phyloP scores from a whole-genome alignment of 176 grass and related monocot genomes.

The Phyllostachys edulis region DNA sequence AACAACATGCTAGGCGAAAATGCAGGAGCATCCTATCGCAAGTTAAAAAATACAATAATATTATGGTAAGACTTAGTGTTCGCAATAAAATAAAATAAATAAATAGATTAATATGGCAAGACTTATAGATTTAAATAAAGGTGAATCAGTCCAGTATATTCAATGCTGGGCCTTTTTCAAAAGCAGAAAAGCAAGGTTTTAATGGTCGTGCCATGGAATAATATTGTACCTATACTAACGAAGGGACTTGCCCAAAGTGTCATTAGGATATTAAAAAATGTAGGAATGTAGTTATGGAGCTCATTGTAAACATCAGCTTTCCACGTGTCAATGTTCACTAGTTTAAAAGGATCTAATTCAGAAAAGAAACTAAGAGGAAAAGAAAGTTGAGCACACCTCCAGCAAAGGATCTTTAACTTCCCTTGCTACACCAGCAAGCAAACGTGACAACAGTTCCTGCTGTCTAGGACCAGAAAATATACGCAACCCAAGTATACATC shows the following conservation, averaged over 20 bases:
- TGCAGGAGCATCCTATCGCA: constrained; percentile 12
- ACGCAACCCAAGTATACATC: constrained; percentile 70
- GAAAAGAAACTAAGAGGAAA: not conserved
- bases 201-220: not conserved
- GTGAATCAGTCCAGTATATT: constrained; percentile 4
- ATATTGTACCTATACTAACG: constrained; percentile 8
- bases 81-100: not conserved
- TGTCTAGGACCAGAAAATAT: constrained; percentile 91
- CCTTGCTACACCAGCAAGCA: constrained; percentile 48
- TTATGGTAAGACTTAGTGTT: not conserved
- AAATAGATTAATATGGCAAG: not conserved
- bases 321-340: constrained; percentile 10
- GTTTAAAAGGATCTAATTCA: not conserved
- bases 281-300: not conserved
- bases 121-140: not conserved
- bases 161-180: not conserved
- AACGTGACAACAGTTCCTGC: constrained; percentile 72
- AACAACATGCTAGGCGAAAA: constrained; percentile 17
- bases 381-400: constrained; percentile 41
- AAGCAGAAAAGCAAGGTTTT: constrained; percentile 17
- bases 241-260: not conserved
- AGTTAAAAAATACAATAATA: constrained; percentile 1
- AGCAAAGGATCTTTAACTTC: constrained; percentile 61
- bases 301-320: not conserved
- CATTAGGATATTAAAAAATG: not conserved